Conservation (phyloP, 139 green algal species). For the Nannochloris sp. region DNA sequence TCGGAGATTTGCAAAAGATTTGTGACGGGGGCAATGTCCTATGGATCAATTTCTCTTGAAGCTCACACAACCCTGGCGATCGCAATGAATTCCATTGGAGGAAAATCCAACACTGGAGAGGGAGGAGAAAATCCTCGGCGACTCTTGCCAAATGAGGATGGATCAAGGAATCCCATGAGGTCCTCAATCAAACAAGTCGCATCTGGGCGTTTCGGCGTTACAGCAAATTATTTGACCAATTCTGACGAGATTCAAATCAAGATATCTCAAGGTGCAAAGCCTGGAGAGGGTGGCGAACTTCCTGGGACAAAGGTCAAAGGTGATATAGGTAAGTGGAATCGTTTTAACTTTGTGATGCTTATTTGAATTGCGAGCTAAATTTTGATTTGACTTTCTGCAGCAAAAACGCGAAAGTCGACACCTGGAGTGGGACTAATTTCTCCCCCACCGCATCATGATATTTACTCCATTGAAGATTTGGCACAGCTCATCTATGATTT, state of each 20-base stretch:
- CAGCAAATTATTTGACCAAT: conserved; percentile 89
- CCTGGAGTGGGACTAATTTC: conserved; percentile 83
- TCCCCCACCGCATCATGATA: conserved; percentile 95
- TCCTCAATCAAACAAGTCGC: conserved; percentile 86
- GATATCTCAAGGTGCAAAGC: conserved; percentile 72
- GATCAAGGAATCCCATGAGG: conserved; percentile 71
- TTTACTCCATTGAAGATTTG: conserved; percentile 99
- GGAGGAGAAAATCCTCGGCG: conserved; percentile 87
- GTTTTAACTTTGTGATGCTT: neutral
- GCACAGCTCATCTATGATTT: conserved; percentile 97
- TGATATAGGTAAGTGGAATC: conserved; percentile 16
- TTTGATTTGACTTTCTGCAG: conserved; percentile 11
- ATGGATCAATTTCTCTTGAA: conserved; percentile 84
- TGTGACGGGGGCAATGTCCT: conserved; percentile 76
- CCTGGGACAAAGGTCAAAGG: conserved; percentile 80
- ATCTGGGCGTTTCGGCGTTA: conserved; percentile 84
- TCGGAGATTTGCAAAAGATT: conserved; percentile 87
- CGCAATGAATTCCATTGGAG: conserved; percentile 91
- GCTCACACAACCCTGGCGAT: conserved; percentile 84
- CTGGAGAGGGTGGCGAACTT: conserved; percentile 87
- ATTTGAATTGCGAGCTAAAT: conserved; percentile 42
- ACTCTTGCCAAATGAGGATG: conserved; percentile 65
- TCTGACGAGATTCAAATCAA: conserved; percentile 95
- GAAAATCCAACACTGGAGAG: conserved; percentile 73
- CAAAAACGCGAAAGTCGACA: conserved; percentile 73